phyloP scores from a whole-genome alignment of 768 basidiomycete species.

The Pisolithus sp. region DNA sequence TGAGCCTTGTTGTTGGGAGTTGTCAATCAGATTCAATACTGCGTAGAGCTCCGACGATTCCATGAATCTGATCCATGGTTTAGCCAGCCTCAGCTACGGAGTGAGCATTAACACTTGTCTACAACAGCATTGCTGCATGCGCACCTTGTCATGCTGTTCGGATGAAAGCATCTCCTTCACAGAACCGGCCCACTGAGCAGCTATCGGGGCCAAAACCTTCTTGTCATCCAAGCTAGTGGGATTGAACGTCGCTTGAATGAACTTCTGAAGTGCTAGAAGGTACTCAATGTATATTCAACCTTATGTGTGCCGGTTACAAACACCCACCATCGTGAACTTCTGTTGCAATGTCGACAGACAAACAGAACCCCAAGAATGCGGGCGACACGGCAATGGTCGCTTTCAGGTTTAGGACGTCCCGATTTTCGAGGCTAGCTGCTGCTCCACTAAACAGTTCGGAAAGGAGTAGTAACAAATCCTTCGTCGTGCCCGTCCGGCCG shows the following conservation, averaged over 20 bases:
- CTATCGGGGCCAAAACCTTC: constrained; percentile 33
- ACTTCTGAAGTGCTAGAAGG: constrained; percentile 33
- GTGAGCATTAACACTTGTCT: neutral
- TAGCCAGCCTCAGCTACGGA: constrained; percentile 10
- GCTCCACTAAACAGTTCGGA: constrained; percentile 31
- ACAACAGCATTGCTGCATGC: neutral
- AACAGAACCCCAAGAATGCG: constrained; percentile 31
- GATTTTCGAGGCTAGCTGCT: constrained; percentile 17
- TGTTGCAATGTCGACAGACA: constrained; percentile 19
- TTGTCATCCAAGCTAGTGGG: constrained; percentile 32
- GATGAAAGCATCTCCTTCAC: constrained; percentile 12
- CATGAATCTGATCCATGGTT: constrained; percentile 53
- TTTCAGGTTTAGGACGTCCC: constrained; percentile 34
- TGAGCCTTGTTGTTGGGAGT: constrained; percentile 1
- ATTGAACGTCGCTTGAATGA: constrained; percentile 39
- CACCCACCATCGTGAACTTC: constrained; percentile 31
- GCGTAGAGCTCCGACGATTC: constrained; percentile 33
- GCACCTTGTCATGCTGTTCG: constrained; percentile 6
- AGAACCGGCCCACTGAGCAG: constrained; percentile 36
- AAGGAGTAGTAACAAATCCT: constrained; percentile 34
- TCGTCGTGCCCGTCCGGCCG: constrained; percentile 17
- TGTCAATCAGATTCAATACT: constrained; percentile 37
- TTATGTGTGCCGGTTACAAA: neutral
- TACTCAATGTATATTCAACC: neutral
- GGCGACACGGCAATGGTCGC: constrained; percentile 32